Evolutionary conservation across 139 green algal species (phyloP).

Genomic region (Gonium pectorale): DNA sequence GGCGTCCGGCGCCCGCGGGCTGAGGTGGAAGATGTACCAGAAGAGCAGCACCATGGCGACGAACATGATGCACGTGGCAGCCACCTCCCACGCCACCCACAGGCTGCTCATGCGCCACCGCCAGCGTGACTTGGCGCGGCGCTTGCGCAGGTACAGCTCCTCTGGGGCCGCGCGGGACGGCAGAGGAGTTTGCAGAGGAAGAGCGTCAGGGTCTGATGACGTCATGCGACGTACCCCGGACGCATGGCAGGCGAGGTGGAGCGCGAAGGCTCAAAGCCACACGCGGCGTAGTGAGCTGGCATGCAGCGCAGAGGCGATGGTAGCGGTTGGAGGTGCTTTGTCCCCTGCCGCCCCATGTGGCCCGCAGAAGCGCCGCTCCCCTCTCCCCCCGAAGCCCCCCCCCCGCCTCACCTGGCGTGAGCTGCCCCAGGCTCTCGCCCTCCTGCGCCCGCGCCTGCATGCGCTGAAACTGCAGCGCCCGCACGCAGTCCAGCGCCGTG

Average conservation of each 20-base stretch:
- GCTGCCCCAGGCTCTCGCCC: neutral
- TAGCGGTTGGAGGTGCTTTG: no score
- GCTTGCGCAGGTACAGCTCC: slow-evolving; percentile 49
- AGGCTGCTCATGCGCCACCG: slow-evolving; percentile 30
- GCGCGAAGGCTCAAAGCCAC: no score
- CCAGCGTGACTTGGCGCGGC: slow-evolving; percentile 38
- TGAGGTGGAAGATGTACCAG: slow-evolving; percentile 52
- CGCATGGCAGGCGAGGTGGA: no score
- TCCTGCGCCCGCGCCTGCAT: slow-evolving; percentile 24
- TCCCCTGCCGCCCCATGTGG: no score
- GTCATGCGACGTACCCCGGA: no score
- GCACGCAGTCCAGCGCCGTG: slow-evolving; percentile 31
- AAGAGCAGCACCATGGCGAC: slow-evolving; percentile 25
- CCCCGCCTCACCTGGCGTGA: slow-evolving; percentile 32
- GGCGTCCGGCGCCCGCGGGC: slow-evolving; percentile 23
- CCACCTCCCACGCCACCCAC: slow-evolving; percentile 53
- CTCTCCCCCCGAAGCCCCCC: neutral
- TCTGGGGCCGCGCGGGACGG: neutral
- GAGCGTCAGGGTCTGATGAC: no score
- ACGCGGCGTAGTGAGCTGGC: no score
- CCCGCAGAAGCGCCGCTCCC: no score
- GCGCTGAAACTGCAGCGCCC: slow-evolving; percentile 33
- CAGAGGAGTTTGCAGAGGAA: no score
- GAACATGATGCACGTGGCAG: slow-evolving; percentile 26
- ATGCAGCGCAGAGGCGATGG: no score